Percentiles rank a stretch among this genome's conserved stretches.
Conservation (phyloP, 2,329 filamentous ascomycete genomes). For the Claviceps arundinis region DNA sequence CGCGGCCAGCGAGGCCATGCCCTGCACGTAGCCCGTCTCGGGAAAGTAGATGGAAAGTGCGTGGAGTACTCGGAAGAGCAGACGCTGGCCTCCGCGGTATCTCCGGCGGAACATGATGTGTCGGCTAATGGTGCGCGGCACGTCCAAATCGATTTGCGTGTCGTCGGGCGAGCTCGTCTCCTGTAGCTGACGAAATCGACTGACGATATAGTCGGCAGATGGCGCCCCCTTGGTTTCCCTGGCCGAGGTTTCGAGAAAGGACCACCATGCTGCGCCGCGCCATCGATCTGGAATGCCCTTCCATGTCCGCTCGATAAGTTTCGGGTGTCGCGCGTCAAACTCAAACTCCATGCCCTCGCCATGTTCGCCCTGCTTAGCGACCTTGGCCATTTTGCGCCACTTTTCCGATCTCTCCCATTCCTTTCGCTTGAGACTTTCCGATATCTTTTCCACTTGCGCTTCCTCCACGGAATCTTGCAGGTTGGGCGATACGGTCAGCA, state of each 20-base stretch:
- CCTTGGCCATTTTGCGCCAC: conserved; percentile 53
- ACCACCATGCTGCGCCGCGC: conserved; percentile 88
- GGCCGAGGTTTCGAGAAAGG: conserved; percentile 72
- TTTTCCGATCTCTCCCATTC: conserved; percentile 52
- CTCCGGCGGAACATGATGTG: conserved; percentile 95
- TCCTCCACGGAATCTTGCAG: conserved; percentile 43
- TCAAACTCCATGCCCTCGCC: conserved; percentile 54
- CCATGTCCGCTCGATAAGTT: conserved; percentile 85
- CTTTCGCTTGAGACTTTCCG: conserved; percentile 46
- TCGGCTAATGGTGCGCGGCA: conserved; percentile 83
- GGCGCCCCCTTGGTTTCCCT: conserved; percentile 45
- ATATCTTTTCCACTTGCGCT: conserved; percentile 35
- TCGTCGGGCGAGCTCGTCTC: conserved; percentile 71
- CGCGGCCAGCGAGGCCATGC: conserved; percentile 88
- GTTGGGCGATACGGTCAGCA: conserved; percentile 47
- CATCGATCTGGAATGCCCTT: conserved; percentile 96
- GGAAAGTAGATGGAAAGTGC: conserved; percentile 84
- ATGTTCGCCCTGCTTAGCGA: conserved; percentile 35
- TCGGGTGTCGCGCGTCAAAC: conserved; percentile 72
- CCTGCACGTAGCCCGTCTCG: conserved; percentile 88
- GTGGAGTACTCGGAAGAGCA: conserved; percentile 87
- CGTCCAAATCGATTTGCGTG: conserved; percentile 92
- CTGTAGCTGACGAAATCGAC: conserved; percentile 60
- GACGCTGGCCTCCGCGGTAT: conserved; percentile 81
- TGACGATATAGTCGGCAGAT: conserved; percentile 58